Base-by-base conservation (phyloP, 2,329 filamentous ascomycete species). In the Coleophoma crateriformis region DNA sequence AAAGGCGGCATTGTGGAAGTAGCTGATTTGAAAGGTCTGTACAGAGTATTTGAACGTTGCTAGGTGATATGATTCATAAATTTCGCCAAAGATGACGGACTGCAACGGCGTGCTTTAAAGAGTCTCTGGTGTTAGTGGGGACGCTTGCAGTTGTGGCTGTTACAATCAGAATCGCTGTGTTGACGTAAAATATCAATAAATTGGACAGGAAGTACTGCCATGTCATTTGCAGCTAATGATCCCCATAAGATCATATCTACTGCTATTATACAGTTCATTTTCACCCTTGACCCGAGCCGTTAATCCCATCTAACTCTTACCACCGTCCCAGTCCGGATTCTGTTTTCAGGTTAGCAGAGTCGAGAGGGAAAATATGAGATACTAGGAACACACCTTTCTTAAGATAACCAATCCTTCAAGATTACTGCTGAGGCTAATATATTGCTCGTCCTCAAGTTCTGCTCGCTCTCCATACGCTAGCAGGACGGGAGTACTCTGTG, bases 371-470 rank as follows among this genome's bases (percentile, higher is more conserved):
- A 14, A 37, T 19, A 20, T 11, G 17, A n/a, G 32, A 27, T 27
- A 10, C 8, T 12, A 17, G 38, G 11, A n/a, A 49, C 81, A 71
- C 78, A 95, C 92, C 90, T 97, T 97, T 77, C 87, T 87, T 69
- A 99, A 75, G 69, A 99, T 97, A 50, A 96, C 92, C 62, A 99
- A 77, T 33, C 94, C 94, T 73, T 99, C 94, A 54, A 99, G 77
- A 47, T 85, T 95, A 73, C 84, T 94, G 67, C 85, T 95, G 64
- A 99, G 73, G 69, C 87, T 89, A 57, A 97, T 85, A 68, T 97
- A 99, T 73, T 99, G 85, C 73, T 99, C 94, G 63, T 99, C 94
- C 70, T 99, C 94, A 46, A 99, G 75, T 75, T 99, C 94, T 10
- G 94, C 94, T 62, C 95, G 81, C 76, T 99, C 94, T 32, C 95